A percentile compares a stretch with the other conserved stretches of the same genome.
Evolutionary conservation across 1,284 basidiomycete genomes (phyloP).

Genomic region (Malassezia arunalokei): DNA sequence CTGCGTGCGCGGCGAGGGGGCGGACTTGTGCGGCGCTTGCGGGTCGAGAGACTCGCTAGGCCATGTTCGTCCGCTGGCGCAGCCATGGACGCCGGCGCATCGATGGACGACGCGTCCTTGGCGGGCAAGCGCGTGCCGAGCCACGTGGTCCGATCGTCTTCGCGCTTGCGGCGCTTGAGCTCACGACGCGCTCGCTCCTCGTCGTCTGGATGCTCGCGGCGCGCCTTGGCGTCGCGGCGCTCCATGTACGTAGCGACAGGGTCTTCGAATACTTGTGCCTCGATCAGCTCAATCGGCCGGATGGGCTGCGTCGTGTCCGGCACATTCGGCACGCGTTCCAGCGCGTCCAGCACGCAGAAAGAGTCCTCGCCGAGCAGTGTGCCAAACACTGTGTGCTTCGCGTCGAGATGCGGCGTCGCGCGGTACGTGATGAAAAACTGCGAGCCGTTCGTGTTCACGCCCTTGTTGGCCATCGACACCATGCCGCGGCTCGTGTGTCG

Average conservation of each 20-base stretch:
- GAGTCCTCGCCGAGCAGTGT: slow-evolving; percentile 71
- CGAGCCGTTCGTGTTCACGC: slow-evolving; percentile 34
- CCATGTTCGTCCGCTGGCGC: slow-evolving; percentile 1
- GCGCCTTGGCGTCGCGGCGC: slow-evolving; percentile 16
- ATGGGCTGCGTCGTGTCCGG: slow-evolving; percentile 72
- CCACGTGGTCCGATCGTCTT: slow-evolving; percentile 41
- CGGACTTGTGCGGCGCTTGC: not conserved
- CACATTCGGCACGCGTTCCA: slow-evolving; percentile 70
- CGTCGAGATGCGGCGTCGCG: slow-evolving; percentile 56
- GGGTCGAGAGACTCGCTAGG: slow-evolving; percentile 10
- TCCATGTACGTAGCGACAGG: slow-evolving; percentile 32
- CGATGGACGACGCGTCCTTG: not conserved
- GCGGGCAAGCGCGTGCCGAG: slow-evolving; percentile 16
- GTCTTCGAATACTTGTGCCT: slow-evolving; percentile 29
- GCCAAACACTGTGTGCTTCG: slow-evolving; percentile 92
- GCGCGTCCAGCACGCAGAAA: slow-evolving; percentile 57
- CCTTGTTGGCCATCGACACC: slow-evolving; percentile 43
- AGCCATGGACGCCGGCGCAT: not conserved
- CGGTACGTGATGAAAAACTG: slow-evolving; percentile 40
- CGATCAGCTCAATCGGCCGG: slow-evolving; percentile 58
- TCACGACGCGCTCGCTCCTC: slow-evolving; percentile 21
- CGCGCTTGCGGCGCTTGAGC: slow-evolving; percentile 30
- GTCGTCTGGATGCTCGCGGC: slow-evolving; percentile 22
- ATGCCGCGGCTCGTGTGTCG: slow-evolving; percentile 31
- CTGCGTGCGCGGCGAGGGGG: not conserved